Base-by-base conservation (phyloP, 78 protist species). In the Corallochytrium limacisporum region DNA sequence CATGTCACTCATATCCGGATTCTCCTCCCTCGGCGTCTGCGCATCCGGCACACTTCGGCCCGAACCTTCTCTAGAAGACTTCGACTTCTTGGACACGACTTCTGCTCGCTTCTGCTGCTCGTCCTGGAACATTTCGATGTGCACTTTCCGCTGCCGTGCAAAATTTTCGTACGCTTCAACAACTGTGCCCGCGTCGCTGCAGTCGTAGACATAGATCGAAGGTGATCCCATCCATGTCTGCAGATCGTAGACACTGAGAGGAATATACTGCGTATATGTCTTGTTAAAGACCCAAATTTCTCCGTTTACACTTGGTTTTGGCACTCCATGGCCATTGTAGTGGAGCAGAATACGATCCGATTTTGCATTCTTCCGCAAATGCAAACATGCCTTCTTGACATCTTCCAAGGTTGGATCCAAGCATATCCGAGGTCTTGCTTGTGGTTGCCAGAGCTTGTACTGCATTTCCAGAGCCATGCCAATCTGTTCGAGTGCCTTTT, bases 291-390 rank as follows among this genome's bases (percentile, higher is more conserved):
- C 84, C 98, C 98, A 96, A 9, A 96, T 59, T 55, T 94, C 97
- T 15, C 95, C 97, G 29, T 75, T 69, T 24, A 37, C 35, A 0
- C 98, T 91, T 18, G 98, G 98, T 33, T 62, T 55, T 16, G 98
- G 97, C 18, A 97, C 99, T 37, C 99, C 99, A 36, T 95, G 98
- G 22, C 99, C 99, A 66, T 90, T 93, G 77, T 90, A 97, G 56
- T 97, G 98, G 38, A 93, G 73, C 28, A 97, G 60, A n/a, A 95
- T 81, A 2, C 97, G 78, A 48, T 91, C 94, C n/a, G 88, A 90
- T 39, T 83, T 79, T 15, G 86, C 86, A 48, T 44, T 16, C 15
- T 85, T 48, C n/a, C 97, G 50, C 53, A 78, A 65, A 6, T 54
- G n/a, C 20, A 61, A n/a, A 66, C 94, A 87, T 65, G 70, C 32